These are phyloP conservation scores for Leishmania turanica DNA, from an alignment of 208 protist genomes.

Conservation along the genomic window DNA sequence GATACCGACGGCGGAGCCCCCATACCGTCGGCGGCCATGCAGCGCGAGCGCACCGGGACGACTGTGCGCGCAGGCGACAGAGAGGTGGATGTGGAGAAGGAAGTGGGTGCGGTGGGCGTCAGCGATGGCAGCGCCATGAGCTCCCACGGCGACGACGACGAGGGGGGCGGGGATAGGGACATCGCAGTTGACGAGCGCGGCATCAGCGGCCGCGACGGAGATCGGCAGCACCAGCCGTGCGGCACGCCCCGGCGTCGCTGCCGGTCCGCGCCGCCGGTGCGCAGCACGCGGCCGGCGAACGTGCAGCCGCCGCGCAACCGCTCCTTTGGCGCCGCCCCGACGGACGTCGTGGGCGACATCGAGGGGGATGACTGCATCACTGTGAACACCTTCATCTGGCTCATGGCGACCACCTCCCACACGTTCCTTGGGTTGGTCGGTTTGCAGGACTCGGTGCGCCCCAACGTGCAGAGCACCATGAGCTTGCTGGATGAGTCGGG, in stretches of 20 bases:
- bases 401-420: slow-evolving; percentile 77
- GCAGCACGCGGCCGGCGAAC: slow-evolving; percentile 22
- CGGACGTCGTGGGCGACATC: slow-evolving; percentile 33
- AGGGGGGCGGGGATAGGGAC: not conserved
- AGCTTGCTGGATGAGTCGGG: slow-evolving; percentile 84
- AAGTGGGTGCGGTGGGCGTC: not conserved
- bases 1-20: not conserved
- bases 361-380: slow-evolving; percentile 69
- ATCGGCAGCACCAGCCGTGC: not conserved
- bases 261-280: slow-evolving; percentile 28
- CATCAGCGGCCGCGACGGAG: not conserved
- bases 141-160: not conserved
- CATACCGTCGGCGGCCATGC: not conserved
- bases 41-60: not conserved
- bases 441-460: slow-evolving; percentile 85
- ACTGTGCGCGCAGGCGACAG: not conserved
- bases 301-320: slow-evolving; percentile 26
- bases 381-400: slow-evolving; percentile 49
- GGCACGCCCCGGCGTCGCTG: slow-evolving; percentile 13
- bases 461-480: slow-evolving; percentile 79
- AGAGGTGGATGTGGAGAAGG: not conserved
- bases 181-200: not conserved
- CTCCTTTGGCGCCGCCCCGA: slow-evolving; percentile 44
- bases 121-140: not conserved
- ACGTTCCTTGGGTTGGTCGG: slow-evolving; percentile 92